Conservation (phyloP, 345 rosid species). For the Eucalyptus sp. region DNA sequence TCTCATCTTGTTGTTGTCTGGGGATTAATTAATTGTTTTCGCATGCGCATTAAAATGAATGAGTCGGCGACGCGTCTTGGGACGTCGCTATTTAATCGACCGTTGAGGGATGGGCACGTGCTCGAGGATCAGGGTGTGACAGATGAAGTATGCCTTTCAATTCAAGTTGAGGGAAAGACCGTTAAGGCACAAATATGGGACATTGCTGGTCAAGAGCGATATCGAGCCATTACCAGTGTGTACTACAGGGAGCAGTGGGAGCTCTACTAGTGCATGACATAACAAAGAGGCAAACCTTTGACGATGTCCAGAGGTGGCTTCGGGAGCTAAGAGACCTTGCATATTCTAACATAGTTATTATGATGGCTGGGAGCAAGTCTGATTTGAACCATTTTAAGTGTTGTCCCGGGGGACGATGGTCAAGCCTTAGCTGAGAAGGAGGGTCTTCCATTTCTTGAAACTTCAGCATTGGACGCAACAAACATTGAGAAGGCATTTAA, state of each 20-base stretch:
- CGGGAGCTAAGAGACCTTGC: conserved; percentile 17
- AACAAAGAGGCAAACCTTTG: conserved; percentile 12
- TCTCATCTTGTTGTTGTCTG: too few species aligned
- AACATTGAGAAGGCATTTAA: conserved; percentile 6
- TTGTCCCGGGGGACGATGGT: neutral
- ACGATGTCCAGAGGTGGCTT: conserved; percentile 19
- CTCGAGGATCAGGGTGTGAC: too few species aligned
- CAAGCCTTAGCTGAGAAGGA: conserved; percentile 5
- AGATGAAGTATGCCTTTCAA: neutral
- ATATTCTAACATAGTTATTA: conserved; percentile 10
- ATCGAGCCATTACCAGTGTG: conserved; percentile 14
- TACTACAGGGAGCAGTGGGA: conserved; percentile 13
- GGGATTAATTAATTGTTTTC: too few species aligned
- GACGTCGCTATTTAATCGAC: too few species aligned
- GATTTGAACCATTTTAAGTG: neutral
- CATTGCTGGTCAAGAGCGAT: conserved; percentile 13
- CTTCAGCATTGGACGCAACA: conserved; percentile 1
- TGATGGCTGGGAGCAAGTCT: conserved; percentile 11
- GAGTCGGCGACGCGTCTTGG: too few species aligned
- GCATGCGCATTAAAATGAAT: too few species aligned
- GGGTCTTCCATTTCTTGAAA: conserved; percentile 8
- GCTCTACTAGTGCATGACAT: conserved; percentile 11
- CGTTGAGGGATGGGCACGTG: too few species aligned
- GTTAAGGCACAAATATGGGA: conserved; percentile 22
- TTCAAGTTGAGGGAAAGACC: conserved; percentile 13